These are phyloP conservation scores for Podospora bellae-mahoneyi DNA, from an alignment of 495 filamentous ascomycete species.

Conservation along the genomic window DNA sequence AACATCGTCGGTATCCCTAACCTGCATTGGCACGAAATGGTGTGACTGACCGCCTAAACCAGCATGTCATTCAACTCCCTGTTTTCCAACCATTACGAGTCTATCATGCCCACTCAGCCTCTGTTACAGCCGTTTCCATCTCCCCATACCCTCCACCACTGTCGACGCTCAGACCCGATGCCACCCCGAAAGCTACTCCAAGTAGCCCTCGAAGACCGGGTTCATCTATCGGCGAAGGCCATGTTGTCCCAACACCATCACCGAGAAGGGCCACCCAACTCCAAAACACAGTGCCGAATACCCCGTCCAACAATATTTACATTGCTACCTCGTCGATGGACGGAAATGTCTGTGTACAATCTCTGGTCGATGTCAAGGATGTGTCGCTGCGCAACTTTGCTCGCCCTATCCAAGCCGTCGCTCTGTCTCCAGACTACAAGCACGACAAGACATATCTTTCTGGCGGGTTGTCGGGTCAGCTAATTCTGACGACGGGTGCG, in stretches of 20 bases:
- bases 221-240: slow-evolving; percentile 46
- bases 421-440: slow-evolving; percentile 88
- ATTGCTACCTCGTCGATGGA: slow-evolving; percentile 93
- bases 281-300: slow-evolving; percentile 53
- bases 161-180: slow-evolving; percentile 54
- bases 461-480: slow-evolving; percentile 81
- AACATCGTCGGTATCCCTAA: slow-evolving; percentile 68
- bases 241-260: slow-evolving; percentile 50
- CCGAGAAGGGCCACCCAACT: slow-evolving; percentile 47
- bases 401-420: slow-evolving; percentile 82
- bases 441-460: slow-evolving; percentile 83
- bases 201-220: slow-evolving; percentile 37
- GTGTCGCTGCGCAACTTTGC: slow-evolving; percentile 90
- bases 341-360: slow-evolving; percentile 87
- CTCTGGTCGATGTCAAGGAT: slow-evolving; percentile 68
- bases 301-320: slow-evolving; percentile 80
- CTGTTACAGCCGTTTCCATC: slow-evolving; percentile 81
- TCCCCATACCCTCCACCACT: slow-evolving; percentile 84
- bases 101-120: slow-evolving; percentile 89
- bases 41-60: slow-evolving; percentile 21
- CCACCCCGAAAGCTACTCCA: slow-evolving; percentile 44
- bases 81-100: slow-evolving; percentile 71
- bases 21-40: slow-evolving; percentile 3
- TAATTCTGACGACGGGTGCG: slow-evolving; percentile 84
- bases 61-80: slow-evolving; percentile 86